Evolutionary conservation across 1,284 basidiomycete genomes (phyloP).

Genomic region (Sparassis latifolia): DNA sequence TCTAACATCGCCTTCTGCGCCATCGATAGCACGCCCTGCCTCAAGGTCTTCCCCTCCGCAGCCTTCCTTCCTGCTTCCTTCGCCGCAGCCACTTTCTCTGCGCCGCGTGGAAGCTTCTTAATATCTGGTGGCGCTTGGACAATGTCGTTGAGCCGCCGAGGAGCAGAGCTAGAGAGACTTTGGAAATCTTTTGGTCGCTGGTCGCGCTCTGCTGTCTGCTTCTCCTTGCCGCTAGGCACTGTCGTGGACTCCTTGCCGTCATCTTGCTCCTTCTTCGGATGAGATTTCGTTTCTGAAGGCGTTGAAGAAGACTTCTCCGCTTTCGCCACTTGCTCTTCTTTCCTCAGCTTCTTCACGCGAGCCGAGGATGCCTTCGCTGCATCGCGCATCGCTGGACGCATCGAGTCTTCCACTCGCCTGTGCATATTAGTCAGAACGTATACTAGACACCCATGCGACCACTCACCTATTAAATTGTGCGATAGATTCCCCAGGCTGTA

Average conservation of each 20-base stretch:
- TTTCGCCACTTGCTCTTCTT: slow-evolving; percentile 28
- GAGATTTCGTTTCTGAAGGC: slow-evolving; percentile 8
- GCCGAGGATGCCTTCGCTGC: slow-evolving; percentile 56
- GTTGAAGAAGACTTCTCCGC: not conserved
- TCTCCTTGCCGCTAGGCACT: slow-evolving; percentile 1
- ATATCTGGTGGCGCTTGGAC: slow-evolving; percentile 57
- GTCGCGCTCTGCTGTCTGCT: not conserved
- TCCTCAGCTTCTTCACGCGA: slow-evolving; percentile 38
- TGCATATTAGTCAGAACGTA: not conserved
- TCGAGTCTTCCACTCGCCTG: slow-evolving; percentile 66
- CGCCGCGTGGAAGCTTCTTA: slow-evolving; percentile 36
- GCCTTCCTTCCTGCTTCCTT: slow-evolving; percentile 17
- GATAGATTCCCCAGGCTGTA: slow-evolving; percentile 63
- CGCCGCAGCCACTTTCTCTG: slow-evolving; percentile 15
- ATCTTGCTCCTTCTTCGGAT: slow-evolving; percentile 14
- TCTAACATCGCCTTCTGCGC: slow-evolving; percentile 72
- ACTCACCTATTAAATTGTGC: slow-evolving; percentile 68
- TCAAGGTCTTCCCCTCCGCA: slow-evolving; percentile 14
- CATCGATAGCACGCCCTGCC: slow-evolving; percentile 56
- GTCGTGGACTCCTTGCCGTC: not conserved
- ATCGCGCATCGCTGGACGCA: slow-evolving; percentile 54
- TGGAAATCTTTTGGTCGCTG: slow-evolving; percentile 49
- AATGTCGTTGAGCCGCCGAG: slow-evolving; percentile 63
- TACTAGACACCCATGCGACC: not conserved
- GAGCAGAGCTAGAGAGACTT: slow-evolving; percentile 44